Conservation (phyloP, 805 yeast species). For the Nakazawaea populi region DNA sequence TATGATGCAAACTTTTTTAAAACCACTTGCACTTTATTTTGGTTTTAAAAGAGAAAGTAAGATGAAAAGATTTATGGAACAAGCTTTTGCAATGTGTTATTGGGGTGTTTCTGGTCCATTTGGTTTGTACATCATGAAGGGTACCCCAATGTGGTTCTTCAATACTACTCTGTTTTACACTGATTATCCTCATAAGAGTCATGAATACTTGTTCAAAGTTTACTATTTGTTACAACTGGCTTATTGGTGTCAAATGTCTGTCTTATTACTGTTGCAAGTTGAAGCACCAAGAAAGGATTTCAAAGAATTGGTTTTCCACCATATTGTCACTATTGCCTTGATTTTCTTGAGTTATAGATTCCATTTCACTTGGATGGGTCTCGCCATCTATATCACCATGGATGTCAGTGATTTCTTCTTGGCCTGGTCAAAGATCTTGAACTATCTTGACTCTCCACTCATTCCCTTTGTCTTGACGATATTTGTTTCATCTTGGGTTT, state of each 20-base stretch:
- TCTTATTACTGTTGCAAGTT: slow-evolving; percentile 72
- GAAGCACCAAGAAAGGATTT: slow-evolving; percentile 96
- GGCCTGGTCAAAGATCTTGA: slow-evolving; percentile 78
- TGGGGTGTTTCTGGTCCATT: slow-evolving; percentile 77
- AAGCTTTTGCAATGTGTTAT: slow-evolving; percentile 78
- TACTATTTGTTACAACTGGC: slow-evolving; percentile 92
- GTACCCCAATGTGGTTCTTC: slow-evolving; percentile 84
- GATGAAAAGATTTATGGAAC: slow-evolving; percentile 84
- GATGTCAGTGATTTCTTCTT: slow-evolving; percentile 90
- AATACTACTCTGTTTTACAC: slow-evolving; percentile 76
- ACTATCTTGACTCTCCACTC: slow-evolving; percentile 67
- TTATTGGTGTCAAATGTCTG: slow-evolving; percentile 95
- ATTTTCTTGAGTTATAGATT: slow-evolving; percentile 86
- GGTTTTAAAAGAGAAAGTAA: slow-evolving; percentile 54
- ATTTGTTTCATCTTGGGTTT: slow-evolving; percentile 75
- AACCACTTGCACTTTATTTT: slow-evolving; percentile 56
- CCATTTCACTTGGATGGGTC: slow-evolving; percentile 95
- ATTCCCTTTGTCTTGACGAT: slow-evolving; percentile 62
- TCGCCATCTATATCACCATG: slow-evolving; percentile 90
- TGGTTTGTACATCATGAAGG: slow-evolving; percentile 85
- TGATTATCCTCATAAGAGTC: slow-evolving; percentile 77
- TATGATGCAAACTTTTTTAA: slow-evolving; percentile 72
- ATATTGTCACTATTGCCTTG: slow-evolving; percentile 81
- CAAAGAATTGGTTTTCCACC: slow-evolving; percentile 87
- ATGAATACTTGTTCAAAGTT: slow-evolving; percentile 63